Evolutionary conservation across 2,329 filamentous ascomycete species (phyloP).

Genomic region (Nigrograna mackinnonii): DNA sequence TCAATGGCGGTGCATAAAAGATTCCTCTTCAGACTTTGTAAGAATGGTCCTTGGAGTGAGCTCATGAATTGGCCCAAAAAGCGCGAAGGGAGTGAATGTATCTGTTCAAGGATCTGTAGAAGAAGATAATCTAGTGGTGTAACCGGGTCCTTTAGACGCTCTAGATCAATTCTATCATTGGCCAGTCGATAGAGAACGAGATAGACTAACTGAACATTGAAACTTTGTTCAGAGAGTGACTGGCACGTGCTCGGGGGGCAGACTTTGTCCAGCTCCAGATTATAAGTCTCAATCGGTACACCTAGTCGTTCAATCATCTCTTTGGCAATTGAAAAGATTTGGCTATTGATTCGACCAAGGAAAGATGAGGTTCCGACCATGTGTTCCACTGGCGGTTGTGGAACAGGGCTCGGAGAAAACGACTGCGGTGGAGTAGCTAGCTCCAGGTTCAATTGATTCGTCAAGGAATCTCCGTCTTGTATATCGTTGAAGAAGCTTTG

Average conservation of each 20-base stretch:
- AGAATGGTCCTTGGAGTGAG: background rate
- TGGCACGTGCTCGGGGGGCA: background rate
- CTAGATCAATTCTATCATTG: constrained; percentile 5
- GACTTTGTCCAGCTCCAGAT: background rate
- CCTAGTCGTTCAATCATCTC: background rate
- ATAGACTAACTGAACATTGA: constrained; percentile 3
- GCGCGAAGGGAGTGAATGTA: background rate
- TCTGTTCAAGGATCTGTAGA: background rate
- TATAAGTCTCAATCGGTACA: background rate
- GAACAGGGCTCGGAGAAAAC: background rate
- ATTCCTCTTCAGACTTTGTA: background rate
- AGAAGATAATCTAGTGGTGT: background rate
- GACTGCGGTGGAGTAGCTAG: background rate
- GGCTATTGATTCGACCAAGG: background rate
- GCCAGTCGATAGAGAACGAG: background rate
- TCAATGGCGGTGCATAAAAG: background rate
- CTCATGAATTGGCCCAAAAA: background rate
- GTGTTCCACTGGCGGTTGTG: background rate
- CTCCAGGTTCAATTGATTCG: background rate
- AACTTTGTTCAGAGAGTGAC: background rate
- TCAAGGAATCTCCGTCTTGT: no score
- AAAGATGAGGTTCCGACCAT: background rate
- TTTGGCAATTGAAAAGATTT: background rate
- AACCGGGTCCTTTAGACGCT: background rate
- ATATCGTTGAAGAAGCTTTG: no score